Evolutionary conservation across 441 rosid species (phyloP).

Genomic region (Isatis lusitanica): DNA sequence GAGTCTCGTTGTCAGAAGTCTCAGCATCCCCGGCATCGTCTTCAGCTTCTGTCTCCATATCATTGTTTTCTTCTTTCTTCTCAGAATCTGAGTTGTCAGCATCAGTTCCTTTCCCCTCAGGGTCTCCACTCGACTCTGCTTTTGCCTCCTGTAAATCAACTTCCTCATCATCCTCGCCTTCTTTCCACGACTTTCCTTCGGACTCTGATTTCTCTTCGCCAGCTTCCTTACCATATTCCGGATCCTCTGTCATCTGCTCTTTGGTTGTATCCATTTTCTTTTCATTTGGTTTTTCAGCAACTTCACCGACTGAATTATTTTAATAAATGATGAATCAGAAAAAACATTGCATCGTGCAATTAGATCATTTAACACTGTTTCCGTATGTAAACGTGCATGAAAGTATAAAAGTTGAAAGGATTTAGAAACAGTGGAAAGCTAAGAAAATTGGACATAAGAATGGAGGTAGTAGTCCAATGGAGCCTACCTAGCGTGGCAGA

Average conservation of each 20-base stretch:
- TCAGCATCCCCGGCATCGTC: constrained; percentile 47
- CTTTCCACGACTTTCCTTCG: constrained; percentile 41
- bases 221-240: constrained; percentile 42
- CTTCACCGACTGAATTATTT: constrained; percentile 51
- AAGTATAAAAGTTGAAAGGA: constrained; percentile 3
- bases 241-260: constrained; percentile 41
- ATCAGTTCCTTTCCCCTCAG: constrained; percentile 44
- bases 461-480: constrained; percentile 1
- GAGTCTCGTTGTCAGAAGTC: constrained; percentile 87
- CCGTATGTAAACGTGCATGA: background rate
- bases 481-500: constrained; percentile 23
- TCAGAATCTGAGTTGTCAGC: constrained; percentile 47
- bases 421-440: constrained; percentile 3
- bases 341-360: constrained; percentile 3
- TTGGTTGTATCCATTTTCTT: constrained; percentile 49
- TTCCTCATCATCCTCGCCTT: constrained; percentile 39
- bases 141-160: constrained; percentile 40
- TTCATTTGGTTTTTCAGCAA: constrained; percentile 44
- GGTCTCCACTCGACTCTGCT: constrained; percentile 45
- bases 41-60: constrained; percentile 34
- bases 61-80: constrained; percentile 41
- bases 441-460: background rate
- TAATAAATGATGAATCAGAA: constrained; percentile 20
- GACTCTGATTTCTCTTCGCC: constrained; percentile 53
- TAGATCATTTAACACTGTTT: background rate